Evolutionary conservation across 108 stramenopile species (phyloP).

Genomic region (Skeletonema tropicum): DNA sequence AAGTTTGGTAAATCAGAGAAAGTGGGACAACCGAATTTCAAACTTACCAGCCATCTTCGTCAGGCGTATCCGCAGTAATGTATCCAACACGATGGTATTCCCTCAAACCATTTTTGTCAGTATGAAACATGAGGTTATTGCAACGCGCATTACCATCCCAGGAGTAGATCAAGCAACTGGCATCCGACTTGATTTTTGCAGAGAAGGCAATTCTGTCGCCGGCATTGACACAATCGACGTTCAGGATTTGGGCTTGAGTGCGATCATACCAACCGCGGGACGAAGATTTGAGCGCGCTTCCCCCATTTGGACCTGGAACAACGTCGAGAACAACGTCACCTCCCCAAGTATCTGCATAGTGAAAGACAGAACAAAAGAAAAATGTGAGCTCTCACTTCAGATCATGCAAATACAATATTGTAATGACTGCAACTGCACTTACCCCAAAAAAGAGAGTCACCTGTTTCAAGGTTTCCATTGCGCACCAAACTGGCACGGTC

Average conservation of each 20-base stretch:
- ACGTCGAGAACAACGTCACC: conserved; percentile 9
- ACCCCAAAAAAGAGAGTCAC: neutral
- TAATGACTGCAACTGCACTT: conserved; percentile 28
- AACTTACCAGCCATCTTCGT: conserved; percentile 43
- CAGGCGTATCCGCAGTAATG: conserved; percentile 29
- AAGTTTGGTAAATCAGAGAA: neutral
- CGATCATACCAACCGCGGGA: neutral
- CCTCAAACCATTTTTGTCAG: conserved; percentile 1
- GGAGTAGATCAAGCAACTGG: conserved; percentile 33
- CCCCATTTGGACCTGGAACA: neutral
- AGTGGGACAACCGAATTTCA: neutral
- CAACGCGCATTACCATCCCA: conserved; percentile 35
- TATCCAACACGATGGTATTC: conserved; percentile 26
- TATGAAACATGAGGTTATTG: conserved; percentile 36
- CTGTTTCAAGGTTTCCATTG: conserved; percentile 39
- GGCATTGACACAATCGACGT: conserved; percentile 4
- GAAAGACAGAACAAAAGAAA: neutral
- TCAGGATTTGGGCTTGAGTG: neutral
- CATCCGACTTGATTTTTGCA: conserved; percentile 25
- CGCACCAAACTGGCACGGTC: conserved; percentile 17
- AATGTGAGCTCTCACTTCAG: neutral
- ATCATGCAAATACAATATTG: neutral
- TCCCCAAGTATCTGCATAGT: conserved; percentile 32
- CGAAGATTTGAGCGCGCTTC: neutral
- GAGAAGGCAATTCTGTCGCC: conserved; percentile 41